Percentiles rank a stretch among this genome's conserved stretches.
Evolutionary conservation across 306 rosid species (phyloP).

Genomic region (Fagus crenata): DNA sequence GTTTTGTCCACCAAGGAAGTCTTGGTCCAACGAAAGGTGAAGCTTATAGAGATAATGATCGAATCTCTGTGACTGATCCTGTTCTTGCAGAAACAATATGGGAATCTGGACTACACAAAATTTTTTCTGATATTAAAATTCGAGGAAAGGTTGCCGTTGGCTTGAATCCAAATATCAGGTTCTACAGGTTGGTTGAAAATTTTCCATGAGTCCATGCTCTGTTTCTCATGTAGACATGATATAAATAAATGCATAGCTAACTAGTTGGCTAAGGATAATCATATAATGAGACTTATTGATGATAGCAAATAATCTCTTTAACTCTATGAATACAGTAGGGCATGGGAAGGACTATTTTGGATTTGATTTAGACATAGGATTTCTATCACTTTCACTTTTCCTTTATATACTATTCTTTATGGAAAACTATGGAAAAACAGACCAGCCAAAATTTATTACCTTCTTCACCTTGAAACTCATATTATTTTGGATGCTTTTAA

Average conservation of each 20-base stretch:
- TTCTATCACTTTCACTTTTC: conserved; percentile 21
- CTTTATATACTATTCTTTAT: background rate
- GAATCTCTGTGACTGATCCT: conserved; percentile 67
- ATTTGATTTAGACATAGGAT: background rate
- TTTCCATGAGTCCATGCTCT: background rate
- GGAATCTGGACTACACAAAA: conserved; percentile 68
- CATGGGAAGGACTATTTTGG: conserved; percentile 8
- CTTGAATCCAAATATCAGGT: conserved; percentile 79
- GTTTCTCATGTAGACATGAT: background rate
- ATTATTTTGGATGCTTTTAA: conserved; percentile 15
- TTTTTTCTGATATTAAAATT: conserved; percentile 64
- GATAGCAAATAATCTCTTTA: background rate
- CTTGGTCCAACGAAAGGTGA: conserved; percentile 87
- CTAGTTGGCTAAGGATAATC: conserved; percentile 13
- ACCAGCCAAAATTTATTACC: background rate
- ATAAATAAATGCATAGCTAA: background rate
- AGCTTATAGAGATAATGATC: conserved; percentile 85
- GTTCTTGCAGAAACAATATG: conserved; percentile 68
- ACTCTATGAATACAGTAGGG: conserved; percentile 8
- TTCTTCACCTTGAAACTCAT: background rate
- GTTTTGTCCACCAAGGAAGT: conserved; percentile 87
- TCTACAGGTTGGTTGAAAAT: conserved; percentile 66
- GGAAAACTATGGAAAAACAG: background rate
- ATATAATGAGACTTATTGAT: conserved; percentile 10
- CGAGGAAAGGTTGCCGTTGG: conserved; percentile 77